phyloP scores from a whole-genome alignment of 192 early-diverging fungal genomes.

The Jimgerdemannia flammicorona region DNA sequence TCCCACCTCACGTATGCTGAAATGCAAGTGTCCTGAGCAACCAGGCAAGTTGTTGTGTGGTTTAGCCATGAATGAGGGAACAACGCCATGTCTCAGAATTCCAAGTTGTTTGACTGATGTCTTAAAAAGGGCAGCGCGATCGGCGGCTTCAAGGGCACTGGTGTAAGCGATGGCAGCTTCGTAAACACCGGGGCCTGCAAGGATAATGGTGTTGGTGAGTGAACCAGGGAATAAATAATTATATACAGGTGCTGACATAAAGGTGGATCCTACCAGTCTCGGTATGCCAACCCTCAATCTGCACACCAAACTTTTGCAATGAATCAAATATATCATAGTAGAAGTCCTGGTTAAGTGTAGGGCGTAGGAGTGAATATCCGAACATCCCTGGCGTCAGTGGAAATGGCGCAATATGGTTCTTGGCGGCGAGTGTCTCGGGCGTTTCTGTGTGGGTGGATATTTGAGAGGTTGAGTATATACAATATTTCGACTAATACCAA shows the following conservation, averaged over 20 bases:
- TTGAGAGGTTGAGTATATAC: no score
- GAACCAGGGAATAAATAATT: not conserved
- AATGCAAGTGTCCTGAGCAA: conserved; percentile 79
- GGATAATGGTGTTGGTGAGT: not conserved
- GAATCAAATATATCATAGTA: conserved; percentile 69
- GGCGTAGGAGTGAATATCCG: conserved; percentile 72
- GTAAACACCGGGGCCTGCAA: conserved; percentile 70
- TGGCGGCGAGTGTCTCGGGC: conserved; percentile 55
- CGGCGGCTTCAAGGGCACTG: conserved; percentile 55
- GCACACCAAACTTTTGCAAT: conserved; percentile 51
- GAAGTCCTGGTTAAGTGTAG: conserved; percentile 61
- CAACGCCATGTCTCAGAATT: conserved; percentile 54
- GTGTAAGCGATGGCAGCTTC: conserved; percentile 73
- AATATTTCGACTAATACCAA: no score
- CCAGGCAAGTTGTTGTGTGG: conserved; percentile 69
- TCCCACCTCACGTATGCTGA: conserved; percentile 50
- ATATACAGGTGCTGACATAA: not conserved
- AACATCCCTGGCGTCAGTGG: conserved; percentile 80
- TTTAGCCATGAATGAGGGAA: conserved; percentile 85
- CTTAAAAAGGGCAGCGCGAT: conserved; percentile 78
- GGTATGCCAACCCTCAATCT: conserved; percentile 75
- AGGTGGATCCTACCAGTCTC: conserved; percentile 48
- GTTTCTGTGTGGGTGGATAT: conserved; percentile 50
- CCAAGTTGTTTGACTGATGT: conserved; percentile 70
- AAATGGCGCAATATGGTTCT: conserved; percentile 48